These are phyloP conservation scores for Populus nigra DNA, from an alignment of 345 rosid genomes.

Conservation along the genomic window DNA sequence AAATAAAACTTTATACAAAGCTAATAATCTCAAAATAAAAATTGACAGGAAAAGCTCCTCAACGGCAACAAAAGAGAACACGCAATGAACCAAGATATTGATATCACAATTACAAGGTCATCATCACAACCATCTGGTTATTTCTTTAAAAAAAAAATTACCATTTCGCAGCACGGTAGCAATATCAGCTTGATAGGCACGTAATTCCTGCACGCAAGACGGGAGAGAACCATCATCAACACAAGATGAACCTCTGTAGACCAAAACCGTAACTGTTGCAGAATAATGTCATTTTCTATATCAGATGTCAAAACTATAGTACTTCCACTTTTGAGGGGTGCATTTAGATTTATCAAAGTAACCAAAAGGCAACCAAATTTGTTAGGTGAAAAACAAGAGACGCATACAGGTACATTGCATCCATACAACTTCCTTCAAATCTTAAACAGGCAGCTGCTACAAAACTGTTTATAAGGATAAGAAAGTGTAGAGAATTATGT, in stretches of 20 bases:
- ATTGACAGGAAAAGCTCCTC: not conserved
- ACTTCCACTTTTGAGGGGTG: not conserved
- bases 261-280: not conserved
- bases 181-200: slow-evolving; percentile 98
- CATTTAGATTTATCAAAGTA: not conserved
- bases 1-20: not conserved
- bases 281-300: not conserved
- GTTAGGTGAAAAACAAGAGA: not conserved
- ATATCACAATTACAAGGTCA: not conserved
- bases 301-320: not conserved
- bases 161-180: slow-evolving; percentile 96
- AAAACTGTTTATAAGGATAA: not conserved
- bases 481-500: not conserved
- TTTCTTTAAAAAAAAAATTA: slow-evolving; percentile 19
- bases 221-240: not conserved
- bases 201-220: slow-evolving; percentile 65
- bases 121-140: slow-evolving; percentile 2
- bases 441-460: not conserved
- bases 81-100: not conserved
- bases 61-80: not conserved
- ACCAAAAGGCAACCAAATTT: not conserved
- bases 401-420: not conserved
- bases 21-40: not conserved
- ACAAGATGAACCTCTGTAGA: not conserved
- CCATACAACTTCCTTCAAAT: not conserved